These are phyloP conservation scores for Aspergillus sparsus DNA, from an alignment of 495 filamentous ascomycete species.

Conservation along the genomic window DNA sequence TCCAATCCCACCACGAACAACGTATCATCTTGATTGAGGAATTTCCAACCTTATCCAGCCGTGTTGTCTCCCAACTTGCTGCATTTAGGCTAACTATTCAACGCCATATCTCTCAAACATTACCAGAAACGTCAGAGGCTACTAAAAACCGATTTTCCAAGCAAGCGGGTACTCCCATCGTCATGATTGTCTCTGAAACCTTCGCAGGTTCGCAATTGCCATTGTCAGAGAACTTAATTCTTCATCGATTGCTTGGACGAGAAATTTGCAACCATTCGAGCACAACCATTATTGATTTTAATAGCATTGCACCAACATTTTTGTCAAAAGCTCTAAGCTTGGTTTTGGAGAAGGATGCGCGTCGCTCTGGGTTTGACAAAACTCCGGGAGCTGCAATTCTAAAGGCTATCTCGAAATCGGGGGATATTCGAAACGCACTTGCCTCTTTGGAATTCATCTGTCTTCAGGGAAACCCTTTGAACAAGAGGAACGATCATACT, in stretches of 20 bases:
- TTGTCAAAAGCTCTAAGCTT: slow-evolving; percentile 79
- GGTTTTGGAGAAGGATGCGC: slow-evolving; percentile 77
- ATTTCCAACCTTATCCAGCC: slow-evolving; percentile 80
- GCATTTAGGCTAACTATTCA: slow-evolving; percentile 76
- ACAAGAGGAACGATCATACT: slow-evolving; percentile 50
- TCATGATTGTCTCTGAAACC: slow-evolving; percentile 91
- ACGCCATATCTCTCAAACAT: slow-evolving; percentile 61
- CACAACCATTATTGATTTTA: slow-evolving; percentile 82
- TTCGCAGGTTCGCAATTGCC: slow-evolving; percentile 72
- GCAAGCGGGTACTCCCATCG: slow-evolving; percentile 63
- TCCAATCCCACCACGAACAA: slow-evolving; percentile 26
- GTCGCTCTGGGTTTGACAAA: slow-evolving; percentile 63
- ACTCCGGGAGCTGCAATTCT: slow-evolving; percentile 72
- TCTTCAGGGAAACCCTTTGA: slow-evolving; percentile 53
- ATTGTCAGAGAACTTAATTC: slow-evolving; percentile 83
- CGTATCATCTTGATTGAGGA: slow-evolving; percentile 87
- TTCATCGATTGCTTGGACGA: slow-evolving; percentile 81
- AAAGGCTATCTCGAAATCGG: slow-evolving; percentile 73
- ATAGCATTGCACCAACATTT: slow-evolving; percentile 83
- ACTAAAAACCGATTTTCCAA: slow-evolving; percentile 15
- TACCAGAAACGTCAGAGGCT: slow-evolving; percentile 46
- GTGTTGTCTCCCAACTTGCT: slow-evolving; percentile 63
- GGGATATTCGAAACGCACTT: slow-evolving; percentile 89
- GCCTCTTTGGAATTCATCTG: slow-evolving; percentile 89
- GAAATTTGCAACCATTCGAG: slow-evolving; percentile 77